phyloP scores from a whole-genome alignment of 2,329 filamentous ascomycete species.

The Mollisia scopiformis region DNA sequence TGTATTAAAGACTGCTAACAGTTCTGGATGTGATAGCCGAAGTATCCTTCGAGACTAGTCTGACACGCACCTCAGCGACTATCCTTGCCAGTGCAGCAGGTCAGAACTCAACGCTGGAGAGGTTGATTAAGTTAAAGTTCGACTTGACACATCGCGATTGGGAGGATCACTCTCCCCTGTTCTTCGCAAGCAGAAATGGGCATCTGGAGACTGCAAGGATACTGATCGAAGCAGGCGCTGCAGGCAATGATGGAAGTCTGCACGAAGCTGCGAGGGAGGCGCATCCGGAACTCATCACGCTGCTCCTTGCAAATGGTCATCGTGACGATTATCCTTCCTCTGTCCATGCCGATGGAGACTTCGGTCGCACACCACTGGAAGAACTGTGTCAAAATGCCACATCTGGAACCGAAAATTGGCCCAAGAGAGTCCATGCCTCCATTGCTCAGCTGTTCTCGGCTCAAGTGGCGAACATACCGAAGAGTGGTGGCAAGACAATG shows the following conservation, averaged over 20 bases:
- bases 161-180: slow-evolving; percentile 4
- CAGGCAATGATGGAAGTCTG: slow-evolving; percentile 3
- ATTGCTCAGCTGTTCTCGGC: neutral
- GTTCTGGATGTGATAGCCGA: neutral
- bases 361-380: slow-evolving; percentile 4
- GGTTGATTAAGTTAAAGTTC: neutral
- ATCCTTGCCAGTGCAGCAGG: slow-evolving; percentile 1
- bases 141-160: neutral
- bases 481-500: slow-evolving; percentile 6
- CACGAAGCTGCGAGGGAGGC: slow-evolving; percentile 6
- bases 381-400: slow-evolving; percentile 4
- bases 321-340: slow-evolving; percentile 3
- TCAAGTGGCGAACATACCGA: neutral
- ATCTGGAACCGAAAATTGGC: neutral
- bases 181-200: slow-evolving; percentile 3
- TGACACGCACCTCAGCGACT: neutral
- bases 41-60: neutral
- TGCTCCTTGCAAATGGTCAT: slow-evolving; percentile 2
- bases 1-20: neutral
- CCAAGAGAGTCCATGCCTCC: slow-evolving; percentile 1
- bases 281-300: neutral
- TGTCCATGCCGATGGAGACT: slow-evolving; percentile 1
- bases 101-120: neutral
- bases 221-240: slow-evolving; percentile 1
- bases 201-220: slow-evolving; percentile 4